Evolutionary conservation across 2,329 filamentous ascomycete species (phyloP).

Genomic region (Colletotrichum sansevieriae): DNA sequence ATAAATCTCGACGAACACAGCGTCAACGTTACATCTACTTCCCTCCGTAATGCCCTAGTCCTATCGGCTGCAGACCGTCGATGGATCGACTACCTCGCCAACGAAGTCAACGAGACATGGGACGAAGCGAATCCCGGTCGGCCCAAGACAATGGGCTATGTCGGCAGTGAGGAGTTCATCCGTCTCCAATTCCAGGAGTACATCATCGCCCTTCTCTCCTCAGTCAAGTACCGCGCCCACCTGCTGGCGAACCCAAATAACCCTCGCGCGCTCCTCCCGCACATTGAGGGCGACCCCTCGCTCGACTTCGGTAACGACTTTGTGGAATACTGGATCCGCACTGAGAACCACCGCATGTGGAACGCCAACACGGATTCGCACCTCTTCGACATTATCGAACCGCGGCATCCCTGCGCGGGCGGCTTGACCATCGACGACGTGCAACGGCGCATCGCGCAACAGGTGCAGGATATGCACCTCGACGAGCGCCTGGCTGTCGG

Average conservation of each 20-base stretch:
- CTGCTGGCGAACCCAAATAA: constrained; percentile 66
- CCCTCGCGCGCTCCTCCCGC: constrained; percentile 71
- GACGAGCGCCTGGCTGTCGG: constrained; percentile 90
- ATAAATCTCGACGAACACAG: constrained; percentile 94
- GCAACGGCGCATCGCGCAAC: constrained; percentile 87
- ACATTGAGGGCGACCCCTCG: constrained; percentile 86
- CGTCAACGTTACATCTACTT: constrained; percentile 85
- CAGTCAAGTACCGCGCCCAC: constrained; percentile 89
- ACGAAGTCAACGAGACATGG: constrained; percentile 96
- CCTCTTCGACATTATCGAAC: constrained; percentile 94
- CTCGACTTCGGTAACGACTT: constrained; percentile 87
- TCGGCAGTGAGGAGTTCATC: constrained; percentile 97
- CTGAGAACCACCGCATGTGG: constrained; percentile 94
- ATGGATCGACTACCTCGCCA: constrained; percentile 96
- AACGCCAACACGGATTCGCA: constrained; percentile 83
- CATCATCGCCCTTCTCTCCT: constrained; percentile 86
- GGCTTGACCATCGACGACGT: constrained; percentile 95
- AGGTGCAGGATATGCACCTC: constrained; percentile 92
- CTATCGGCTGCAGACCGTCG: constrained; percentile 89
- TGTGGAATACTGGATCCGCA: constrained; percentile 87
- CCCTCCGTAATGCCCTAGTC: constrained; percentile 79
- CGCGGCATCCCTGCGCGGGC: constrained; percentile 92
- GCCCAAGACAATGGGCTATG: constrained; percentile 95
- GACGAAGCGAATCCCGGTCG: constrained; percentile 89
- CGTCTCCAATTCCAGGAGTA: constrained; percentile 98